These are phyloP conservation scores for Erythrophleum fordii DNA, from an alignment of 306 rosid species.

Conservation along the genomic window DNA sequence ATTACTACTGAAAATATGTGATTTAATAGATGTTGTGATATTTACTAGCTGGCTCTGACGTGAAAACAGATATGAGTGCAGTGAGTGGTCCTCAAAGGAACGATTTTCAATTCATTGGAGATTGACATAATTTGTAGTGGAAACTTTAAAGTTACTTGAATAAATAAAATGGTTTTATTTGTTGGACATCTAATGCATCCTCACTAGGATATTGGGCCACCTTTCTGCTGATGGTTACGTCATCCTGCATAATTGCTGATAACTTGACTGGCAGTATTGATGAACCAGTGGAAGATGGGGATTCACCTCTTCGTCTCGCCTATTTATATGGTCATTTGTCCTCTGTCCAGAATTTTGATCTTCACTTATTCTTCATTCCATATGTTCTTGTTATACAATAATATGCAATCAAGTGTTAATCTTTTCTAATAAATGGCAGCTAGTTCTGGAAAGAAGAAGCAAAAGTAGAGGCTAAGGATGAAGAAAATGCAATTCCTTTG, in stretches of 20 bases:
- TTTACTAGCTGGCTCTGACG: not conserved
- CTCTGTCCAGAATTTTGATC: conserved; percentile 62
- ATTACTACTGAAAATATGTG: no score
- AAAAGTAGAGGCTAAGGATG: no score
- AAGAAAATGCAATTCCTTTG: conserved; percentile 77
- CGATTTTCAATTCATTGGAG: no score
- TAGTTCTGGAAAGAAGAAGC: conserved; percentile 85
- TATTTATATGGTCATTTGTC: conserved; percentile 77
- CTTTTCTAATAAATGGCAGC: conserved; percentile 48
- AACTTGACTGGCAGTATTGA: conserved; percentile 68
- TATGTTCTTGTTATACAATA: not conserved
- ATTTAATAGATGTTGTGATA: no score
- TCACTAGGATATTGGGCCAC: not conserved
- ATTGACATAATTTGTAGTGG: no score
- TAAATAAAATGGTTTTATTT: no score
- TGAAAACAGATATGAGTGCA: not conserved
- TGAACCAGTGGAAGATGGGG: conserved; percentile 92
- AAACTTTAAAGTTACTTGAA: no score
- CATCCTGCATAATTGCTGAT: conserved; percentile 47
- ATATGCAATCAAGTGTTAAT: not conserved
- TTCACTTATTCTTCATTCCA: not conserved
- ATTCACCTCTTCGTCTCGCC: conserved; percentile 77
- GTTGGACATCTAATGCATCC: not conserved
- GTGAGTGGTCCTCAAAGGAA: no score
- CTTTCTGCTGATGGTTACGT: conserved; percentile 33